Evolutionary conservation across 1,284 basidiomycete genomes (phyloP).

Genomic region (Ceratobasidium sp.): DNA sequence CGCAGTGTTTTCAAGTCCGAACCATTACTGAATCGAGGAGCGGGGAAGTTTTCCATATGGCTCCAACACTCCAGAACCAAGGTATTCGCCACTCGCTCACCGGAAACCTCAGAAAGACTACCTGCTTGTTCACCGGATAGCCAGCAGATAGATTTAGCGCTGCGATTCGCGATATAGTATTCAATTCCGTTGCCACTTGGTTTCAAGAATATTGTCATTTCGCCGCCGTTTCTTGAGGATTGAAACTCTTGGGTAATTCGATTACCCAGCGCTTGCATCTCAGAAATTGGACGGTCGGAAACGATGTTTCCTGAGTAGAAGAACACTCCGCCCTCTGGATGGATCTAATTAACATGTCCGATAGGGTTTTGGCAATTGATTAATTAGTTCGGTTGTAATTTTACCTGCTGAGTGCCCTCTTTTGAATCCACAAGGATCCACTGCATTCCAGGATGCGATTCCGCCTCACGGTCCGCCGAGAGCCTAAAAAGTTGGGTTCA

Average conservation of each 20-base stretch:
- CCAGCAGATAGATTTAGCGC: not conserved
- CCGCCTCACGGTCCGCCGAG: no score
- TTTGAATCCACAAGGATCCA: no score
- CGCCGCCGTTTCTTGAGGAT: not conserved
- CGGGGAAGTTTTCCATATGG: constrained; percentile 28
- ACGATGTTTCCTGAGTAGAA: not conserved
- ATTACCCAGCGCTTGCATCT: not conserved
- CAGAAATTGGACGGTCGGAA: not conserved
- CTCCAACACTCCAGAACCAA: constrained; percentile 15
- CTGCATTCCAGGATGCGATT: no score
- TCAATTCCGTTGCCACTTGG: not conserved
- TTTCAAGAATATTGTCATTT: constrained; percentile 1
- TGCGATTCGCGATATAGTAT: constrained; percentile 15
- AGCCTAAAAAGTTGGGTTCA: no score
- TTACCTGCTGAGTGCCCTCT: no score
- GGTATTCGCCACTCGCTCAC: not conserved
- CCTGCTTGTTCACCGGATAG: not conserved
- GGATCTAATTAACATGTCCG: not conserved
- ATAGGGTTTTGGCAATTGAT: no score
- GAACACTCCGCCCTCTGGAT: constrained; percentile 5
- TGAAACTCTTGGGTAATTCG: not conserved
- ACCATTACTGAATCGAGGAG: not conserved
- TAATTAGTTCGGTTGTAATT: no score
- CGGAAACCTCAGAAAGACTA: not conserved
- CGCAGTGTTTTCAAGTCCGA: not conserved